Evolutionary conservation across 495 filamentous ascomycete genomes (phyloP), one percentile per base, ranked within the genome.

Genomic region (Aspergillus sclerotioniger): DNA sequence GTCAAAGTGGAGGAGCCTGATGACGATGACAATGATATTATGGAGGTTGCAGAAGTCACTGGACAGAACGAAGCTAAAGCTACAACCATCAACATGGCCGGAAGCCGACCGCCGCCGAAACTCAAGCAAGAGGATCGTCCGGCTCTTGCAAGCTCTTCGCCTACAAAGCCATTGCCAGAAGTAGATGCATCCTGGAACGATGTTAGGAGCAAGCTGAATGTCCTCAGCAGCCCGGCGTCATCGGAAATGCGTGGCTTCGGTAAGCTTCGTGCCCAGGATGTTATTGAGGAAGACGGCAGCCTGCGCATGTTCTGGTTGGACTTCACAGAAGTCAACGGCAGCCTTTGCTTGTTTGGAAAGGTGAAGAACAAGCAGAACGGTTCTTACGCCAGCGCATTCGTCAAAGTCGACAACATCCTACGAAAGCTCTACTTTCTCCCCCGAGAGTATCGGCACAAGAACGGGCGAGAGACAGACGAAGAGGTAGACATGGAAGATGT

Each of bases 241-340:
- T 61, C 82, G 15, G 88, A 91, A 56, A 76, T 79, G 39, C 73
- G 73, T 21, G 76, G 68, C 9, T 81, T 90, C 67, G 92, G 92
- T 8, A 98, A 97, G 70, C 72, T 96, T 17, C 83, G 85, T 45
- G 80, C 90, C 17, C 82, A 87, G 59, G 87, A 94, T 67, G 91
- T 89, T 16, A 81, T 94, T 31, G 94, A 98, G 67, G 84, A 88
- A 61, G 92, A 98, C 67, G 94, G 95, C 20, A 93, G 88, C 63
- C 76, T 98, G 16, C 88, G 87, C 62, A 88, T 98, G 79, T 98
- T 96, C 74, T 98, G 94, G 94, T 85, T 91, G 12, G 94, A 98
- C 67, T 98, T 95, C 63, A 91, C 90, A 0, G 94, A 98, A 68
- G 77, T 97, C 70, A 91, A 93, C 67, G 95, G 93, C 43, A 90